A percentile compares a stretch with the other conserved stretches of the same genome.
These are phyloP conservation scores for Parmelia sp. DNA, from an alignment of 495 filamentous ascomycete species.

Conservation along the genomic window DNA sequence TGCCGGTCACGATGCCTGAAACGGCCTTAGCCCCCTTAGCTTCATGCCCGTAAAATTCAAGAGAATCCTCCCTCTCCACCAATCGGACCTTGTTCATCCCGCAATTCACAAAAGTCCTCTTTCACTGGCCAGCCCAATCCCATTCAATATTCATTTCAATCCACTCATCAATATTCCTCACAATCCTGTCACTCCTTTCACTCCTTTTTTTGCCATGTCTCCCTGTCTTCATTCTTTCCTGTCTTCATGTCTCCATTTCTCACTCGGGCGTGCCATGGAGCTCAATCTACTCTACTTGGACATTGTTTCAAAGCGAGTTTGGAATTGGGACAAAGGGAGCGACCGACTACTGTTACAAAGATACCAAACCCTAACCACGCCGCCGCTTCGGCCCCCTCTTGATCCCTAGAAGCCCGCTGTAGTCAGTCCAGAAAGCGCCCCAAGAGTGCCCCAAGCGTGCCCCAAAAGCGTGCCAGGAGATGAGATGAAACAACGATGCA, in stretches of 20 bases:
- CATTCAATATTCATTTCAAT: too few species aligned
- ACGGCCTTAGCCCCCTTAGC: background rate
- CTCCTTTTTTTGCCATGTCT: too few species aligned
- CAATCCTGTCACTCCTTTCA: too few species aligned
- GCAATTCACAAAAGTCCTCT: too few species aligned
- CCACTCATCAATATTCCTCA: too few species aligned
- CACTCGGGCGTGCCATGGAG: too few species aligned
- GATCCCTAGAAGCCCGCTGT: background rate
- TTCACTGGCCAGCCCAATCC: too few species aligned
- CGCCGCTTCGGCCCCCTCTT: background rate
- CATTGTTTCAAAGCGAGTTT: background rate
- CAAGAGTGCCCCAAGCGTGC: background rate
- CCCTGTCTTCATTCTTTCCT: too few species aligned
- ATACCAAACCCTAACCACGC: background rate
- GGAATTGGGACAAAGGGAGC: too few species aligned
- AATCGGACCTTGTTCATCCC: background rate
- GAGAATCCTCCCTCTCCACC: background rate
- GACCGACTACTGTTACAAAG: background rate
- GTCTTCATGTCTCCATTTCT: too few species aligned
- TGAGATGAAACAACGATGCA: constrained; percentile 15
- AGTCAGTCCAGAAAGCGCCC: background rate
- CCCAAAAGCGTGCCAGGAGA: background rate
- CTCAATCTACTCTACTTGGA: too few species aligned
- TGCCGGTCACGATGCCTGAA: background rate
- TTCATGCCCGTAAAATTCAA: background rate